Evolutionary conservation across 192 early-diverging fungal species (phyloP).

Genomic region (Umbelopsis ramanniana): DNA sequence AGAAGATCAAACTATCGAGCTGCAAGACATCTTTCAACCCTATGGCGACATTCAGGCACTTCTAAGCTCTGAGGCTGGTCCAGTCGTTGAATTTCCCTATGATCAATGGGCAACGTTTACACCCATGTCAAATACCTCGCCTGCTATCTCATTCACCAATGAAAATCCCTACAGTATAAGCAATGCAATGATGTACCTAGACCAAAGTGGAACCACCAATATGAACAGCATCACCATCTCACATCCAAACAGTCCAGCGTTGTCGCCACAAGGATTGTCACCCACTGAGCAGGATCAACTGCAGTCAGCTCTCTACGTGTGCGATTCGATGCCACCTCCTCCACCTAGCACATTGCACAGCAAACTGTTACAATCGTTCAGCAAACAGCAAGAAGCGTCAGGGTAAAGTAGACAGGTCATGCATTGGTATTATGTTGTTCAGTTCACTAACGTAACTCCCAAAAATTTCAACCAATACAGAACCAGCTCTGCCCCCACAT

Average conservation of each 20-base stretch:
- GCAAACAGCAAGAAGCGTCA: not conserved
- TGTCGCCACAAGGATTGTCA: not conserved
- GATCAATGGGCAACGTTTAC: slow-evolving; percentile 13
- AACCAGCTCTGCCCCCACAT: slow-evolving; percentile 9
- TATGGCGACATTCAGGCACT: slow-evolving; percentile 36
- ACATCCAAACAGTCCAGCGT: slow-evolving; percentile 1
- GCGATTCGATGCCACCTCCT: slow-evolving; percentile 3
- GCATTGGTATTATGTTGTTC: not conserved
- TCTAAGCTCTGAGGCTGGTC: slow-evolving; percentile 24
- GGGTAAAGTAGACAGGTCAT: not conserved
- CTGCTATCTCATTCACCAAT: slow-evolving; percentile 6
- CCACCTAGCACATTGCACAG: slow-evolving; percentile 10
- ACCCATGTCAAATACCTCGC: slow-evolving; percentile 9
- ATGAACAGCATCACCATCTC: slow-evolving; percentile 17
- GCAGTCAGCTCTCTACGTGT: slow-evolving; percentile 6
- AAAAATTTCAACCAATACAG: not conserved
- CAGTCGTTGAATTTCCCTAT: slow-evolving; percentile 10
- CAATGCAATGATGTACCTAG: slow-evolving; percentile 3
- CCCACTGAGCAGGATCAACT: not conserved
- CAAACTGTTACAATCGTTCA: not conserved
- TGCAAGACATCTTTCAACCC: slow-evolving; percentile 41
- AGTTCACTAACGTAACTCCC: no score
- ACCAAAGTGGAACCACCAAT: not conserved
- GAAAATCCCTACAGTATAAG: not conserved
- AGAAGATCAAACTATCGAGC: slow-evolving; percentile 35